These are phyloP conservation scores for Talaromyces sp. DNA, from an alignment of 2,329 filamentous ascomycete genomes.

Conservation along the genomic window DNA sequence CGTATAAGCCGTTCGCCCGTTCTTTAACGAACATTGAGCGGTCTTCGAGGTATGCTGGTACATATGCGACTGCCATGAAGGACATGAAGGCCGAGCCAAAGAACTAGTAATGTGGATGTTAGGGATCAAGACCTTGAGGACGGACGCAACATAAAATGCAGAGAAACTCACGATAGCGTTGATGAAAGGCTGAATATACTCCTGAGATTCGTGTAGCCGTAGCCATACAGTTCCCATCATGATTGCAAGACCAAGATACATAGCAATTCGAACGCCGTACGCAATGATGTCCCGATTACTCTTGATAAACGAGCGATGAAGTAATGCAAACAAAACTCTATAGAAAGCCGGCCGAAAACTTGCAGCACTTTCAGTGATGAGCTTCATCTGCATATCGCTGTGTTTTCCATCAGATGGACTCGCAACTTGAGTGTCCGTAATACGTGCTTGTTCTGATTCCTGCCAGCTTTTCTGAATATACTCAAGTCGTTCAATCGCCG, in stretches of 20 bases:
- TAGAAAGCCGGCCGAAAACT: conserved; percentile 43
- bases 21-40: conserved; percentile 71
- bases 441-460: conserved; percentile 43
- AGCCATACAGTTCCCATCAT: conserved; percentile 74
- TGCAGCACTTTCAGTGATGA: conserved; percentile 21
- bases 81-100: conserved; percentile 73
- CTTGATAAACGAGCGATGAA: conserved; percentile 79
- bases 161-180: conserved; percentile 63
- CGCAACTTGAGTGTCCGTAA: conserved; percentile 21
- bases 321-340: conserved; percentile 59
- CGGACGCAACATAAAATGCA: background rate
- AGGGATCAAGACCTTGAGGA: background rate
- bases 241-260: conserved; percentile 73
- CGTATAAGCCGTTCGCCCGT: conserved; percentile 76
- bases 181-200: conserved; percentile 74
- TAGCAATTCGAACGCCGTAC: conserved; percentile 76
- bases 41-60: conserved; percentile 80
- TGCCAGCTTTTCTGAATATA: conserved; percentile 57
- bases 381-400: background rate
- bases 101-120: conserved; percentile 43
- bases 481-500: conserved; percentile 49
- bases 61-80: conserved; percentile 81
- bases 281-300: conserved; percentile 78
- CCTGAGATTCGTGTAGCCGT: conserved; percentile 64
- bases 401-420: background rate